A percentile compares a stretch with the other conserved stretches of the same genome.
These are phyloP conservation scores for Citrus trifoliata DNA, from an alignment of 345 rosid genomes.

Conservation along the genomic window DNA sequence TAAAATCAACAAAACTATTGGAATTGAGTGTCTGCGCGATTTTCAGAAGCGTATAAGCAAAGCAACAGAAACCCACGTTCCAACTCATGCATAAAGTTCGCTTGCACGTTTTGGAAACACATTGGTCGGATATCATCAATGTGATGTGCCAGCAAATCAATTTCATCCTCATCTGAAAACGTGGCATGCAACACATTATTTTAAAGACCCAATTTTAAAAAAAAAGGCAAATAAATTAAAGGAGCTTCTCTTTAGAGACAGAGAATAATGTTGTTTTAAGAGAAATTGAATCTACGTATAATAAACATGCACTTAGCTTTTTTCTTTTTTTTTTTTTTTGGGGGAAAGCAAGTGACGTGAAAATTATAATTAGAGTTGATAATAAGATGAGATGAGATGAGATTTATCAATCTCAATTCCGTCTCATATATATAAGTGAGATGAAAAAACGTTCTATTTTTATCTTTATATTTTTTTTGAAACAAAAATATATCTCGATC, in stretches of 20 bases:
- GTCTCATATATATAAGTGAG: too few species aligned
- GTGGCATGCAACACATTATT: not conserved
- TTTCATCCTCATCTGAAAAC: not conserved
- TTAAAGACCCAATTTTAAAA: too few species aligned
- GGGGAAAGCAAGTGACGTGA: too few species aligned
- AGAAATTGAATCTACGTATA: not conserved
- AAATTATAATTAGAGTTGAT: too few species aligned
- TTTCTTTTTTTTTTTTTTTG: too few species aligned
- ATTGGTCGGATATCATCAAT: not conserved
- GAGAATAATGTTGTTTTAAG: not conserved
- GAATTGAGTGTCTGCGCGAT: not conserved
- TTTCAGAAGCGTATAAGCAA: not conserved
- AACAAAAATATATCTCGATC: too few species aligned
- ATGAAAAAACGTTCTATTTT: too few species aligned
- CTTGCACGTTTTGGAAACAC: constrained; percentile 22
- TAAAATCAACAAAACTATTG: not conserved
- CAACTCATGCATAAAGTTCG: constrained; percentile 10
- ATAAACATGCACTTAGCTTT: not conserved
- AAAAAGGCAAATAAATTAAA: too few species aligned
- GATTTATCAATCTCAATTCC: too few species aligned
- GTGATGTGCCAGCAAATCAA: not conserved
- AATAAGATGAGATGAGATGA: rapidly evolving
- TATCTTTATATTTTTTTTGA: too few species aligned
- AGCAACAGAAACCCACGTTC: not conserved
- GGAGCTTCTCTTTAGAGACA: too few species aligned